Percentiles rank a stretch among this genome's conserved stretches.
Evolutionary conservation across 2,329 filamentous ascomycete genomes (phyloP).

Genomic region (Penicillium italicum): DNA sequence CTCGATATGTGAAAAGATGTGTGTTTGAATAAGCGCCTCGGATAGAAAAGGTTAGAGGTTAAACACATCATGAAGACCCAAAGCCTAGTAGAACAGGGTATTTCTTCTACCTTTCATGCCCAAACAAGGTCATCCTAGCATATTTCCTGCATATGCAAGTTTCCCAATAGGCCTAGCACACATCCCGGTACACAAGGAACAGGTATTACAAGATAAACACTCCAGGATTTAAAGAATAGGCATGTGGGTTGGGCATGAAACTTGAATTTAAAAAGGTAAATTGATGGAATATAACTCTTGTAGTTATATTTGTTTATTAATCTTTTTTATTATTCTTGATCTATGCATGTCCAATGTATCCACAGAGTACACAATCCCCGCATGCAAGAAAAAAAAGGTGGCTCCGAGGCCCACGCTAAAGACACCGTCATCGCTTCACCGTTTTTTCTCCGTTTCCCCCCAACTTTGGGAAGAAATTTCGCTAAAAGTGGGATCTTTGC

Average conservation of each 20-base stretch:
- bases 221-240: not conserved
- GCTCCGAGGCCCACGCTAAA: constrained; percentile 21
- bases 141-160: constrained; percentile 10
- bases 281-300: not conserved
- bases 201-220: not conserved
- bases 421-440: constrained; percentile 20
- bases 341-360: not conserved
- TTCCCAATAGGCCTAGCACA: not conserved
- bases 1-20: not conserved
- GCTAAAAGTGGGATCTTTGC: not conserved
- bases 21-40: too few relatives aligned
- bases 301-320: not conserved
- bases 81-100: not conserved
- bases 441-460: constrained; percentile 19
- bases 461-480: constrained; percentile 5
- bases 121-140: not conserved
- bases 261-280: not conserved
- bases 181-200: constrained; percentile 4
- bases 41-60: not conserved
- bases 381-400: constrained; percentile 20
- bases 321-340: not conserved
- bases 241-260: not conserved
- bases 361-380: constrained; percentile 14
- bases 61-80: not conserved
- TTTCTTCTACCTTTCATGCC: not conserved